Conservation (phyloP, 2,329 filamentous ascomycete genomes). For the Fonsecaea pedrosoi region DNA sequence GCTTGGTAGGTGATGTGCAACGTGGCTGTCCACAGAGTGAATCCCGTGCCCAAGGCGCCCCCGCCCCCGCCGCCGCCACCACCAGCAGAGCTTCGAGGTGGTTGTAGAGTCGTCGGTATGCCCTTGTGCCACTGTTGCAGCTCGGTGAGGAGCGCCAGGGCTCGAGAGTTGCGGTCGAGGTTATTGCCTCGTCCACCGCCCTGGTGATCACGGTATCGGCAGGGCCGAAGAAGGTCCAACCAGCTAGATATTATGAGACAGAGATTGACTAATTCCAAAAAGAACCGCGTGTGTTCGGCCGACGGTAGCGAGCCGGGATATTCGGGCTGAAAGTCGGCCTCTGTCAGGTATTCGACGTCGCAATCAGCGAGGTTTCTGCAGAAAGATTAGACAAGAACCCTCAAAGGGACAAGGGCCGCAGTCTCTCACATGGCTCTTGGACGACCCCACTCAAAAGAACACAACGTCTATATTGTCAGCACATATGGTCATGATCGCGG, state of each 20-base stretch:
- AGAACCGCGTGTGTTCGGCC: constrained; percentile 18
- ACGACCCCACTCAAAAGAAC: constrained; percentile 19
- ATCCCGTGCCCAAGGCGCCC: not conserved
- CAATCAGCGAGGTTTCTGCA: constrained; percentile 12
- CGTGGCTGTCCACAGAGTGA: constrained; percentile 9
- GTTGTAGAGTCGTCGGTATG: constrained; percentile 9
- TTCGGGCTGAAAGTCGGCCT: constrained; percentile 9
- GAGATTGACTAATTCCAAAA: constrained; percentile 13
- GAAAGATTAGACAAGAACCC: not conserved
- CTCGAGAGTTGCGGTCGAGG: constrained; percentile 7
- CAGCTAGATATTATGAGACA: constrained; percentile 15
- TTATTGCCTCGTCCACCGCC: not conserved
- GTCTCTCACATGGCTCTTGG: constrained; percentile 11
- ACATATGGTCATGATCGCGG: not conserved
- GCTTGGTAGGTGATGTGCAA: constrained; percentile 15
- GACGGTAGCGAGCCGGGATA: constrained; percentile 4
- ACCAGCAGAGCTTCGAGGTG: not conserved
- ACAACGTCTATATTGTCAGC: not conserved
- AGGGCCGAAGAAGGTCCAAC: constrained; percentile 17
- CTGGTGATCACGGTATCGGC: not conserved
- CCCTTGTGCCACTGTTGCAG: constrained; percentile 9
- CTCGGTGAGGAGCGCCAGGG: constrained; percentile 7
- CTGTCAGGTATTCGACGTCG: constrained; percentile 9
- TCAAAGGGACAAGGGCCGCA: not conserved
- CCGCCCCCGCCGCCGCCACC: no score